phyloP scores from a whole-genome alignment of 2,329 filamentous ascomycete species.

The Talaromyces sp. region DNA sequence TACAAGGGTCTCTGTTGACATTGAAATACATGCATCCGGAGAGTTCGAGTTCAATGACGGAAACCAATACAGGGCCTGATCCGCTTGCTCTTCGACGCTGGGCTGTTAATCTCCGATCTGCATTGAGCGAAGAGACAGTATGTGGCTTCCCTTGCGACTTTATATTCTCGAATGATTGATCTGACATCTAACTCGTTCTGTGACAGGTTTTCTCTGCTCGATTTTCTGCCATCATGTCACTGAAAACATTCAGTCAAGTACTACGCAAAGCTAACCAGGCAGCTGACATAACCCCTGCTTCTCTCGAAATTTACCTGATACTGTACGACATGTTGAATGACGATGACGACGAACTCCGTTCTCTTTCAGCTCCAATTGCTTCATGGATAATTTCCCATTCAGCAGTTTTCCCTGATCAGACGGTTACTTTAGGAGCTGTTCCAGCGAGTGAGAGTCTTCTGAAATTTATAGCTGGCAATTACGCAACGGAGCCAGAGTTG shows the following conservation, averaged over 20 bases:
- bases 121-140: constrained; percentile 40
- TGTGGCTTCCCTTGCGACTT: constrained; percentile 14
- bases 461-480: constrained; percentile 32
- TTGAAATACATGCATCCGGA: constrained; percentile 19
- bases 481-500: constrained; percentile 29
- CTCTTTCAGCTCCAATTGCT: constrained; percentile 48
- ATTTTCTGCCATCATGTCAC: constrained; percentile 32
- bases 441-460: constrained; percentile 43
- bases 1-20: constrained; percentile 36
- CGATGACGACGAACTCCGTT: constrained; percentile 84
- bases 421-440: constrained; percentile 43
- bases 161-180: not conserved
- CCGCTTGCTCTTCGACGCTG: constrained; percentile 27
- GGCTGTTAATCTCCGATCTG: constrained; percentile 32
- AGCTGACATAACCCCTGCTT: constrained; percentile 23
- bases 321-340: constrained; percentile 77
- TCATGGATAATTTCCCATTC: constrained; percentile 35
- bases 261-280: constrained; percentile 27
- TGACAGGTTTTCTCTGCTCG: constrained; percentile 38
- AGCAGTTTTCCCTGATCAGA: constrained; percentile 23
- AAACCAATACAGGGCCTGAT: constrained; percentile 11
- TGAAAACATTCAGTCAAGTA: constrained; percentile 39
- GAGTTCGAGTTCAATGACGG: constrained; percentile 13
- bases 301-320: constrained; percentile 57
- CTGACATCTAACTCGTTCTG: not conserved